A percentile compares a stretch with the other conserved stretches of the same genome.
phyloP scores from a whole-genome alignment of 2,329 filamentous ascomycete species.

The Stagonosporopsis rhizophila region DNA sequence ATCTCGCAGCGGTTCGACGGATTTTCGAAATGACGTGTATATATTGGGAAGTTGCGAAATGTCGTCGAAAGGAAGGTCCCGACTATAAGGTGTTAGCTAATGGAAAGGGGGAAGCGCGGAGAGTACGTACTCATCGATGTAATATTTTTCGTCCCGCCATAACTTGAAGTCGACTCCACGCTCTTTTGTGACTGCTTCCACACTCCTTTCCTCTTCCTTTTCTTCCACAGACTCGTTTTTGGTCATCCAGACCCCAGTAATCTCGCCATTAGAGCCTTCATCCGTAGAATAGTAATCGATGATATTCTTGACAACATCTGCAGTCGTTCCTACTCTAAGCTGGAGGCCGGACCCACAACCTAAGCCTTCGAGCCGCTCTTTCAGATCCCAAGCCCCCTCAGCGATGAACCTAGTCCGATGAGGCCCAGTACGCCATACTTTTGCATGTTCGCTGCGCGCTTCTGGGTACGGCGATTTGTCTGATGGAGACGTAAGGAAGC shows the following conservation, averaged over 20 bases:
- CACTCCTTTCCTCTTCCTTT: constrained; percentile 65
- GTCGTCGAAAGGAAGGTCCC: constrained; percentile 67
- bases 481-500: constrained; percentile 65
- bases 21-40: constrained; percentile 77
- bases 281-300: constrained; percentile 54
- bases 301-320: constrained; percentile 66
- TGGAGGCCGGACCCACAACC: constrained; percentile 64
- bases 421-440: constrained; percentile 77
- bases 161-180: constrained; percentile 66
- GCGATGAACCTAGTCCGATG: constrained; percentile 75
- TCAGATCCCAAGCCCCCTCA: constrained; percentile 76
- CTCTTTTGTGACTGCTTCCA: constrained; percentile 62
- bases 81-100: constrained; percentile 54
- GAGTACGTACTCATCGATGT: constrained; percentile 73
- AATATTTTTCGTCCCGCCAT: constrained; percentile 80
- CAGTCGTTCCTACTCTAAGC: constrained; percentile 68
- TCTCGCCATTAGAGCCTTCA: constrained; percentile 46
- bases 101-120: neutral
- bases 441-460: constrained; percentile 69
- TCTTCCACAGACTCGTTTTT: constrained; percentile 75
- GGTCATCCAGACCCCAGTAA: constrained; percentile 77
- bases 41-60: constrained; percentile 72
- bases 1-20: constrained; percentile 72
- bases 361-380: constrained; percentile 64
- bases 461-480: constrained; percentile 67